These are phyloP conservation scores for Plectosphaerella plurivora DNA, from an alignment of 2,329 filamentous ascomycete species.

Conservation along the genomic window DNA sequence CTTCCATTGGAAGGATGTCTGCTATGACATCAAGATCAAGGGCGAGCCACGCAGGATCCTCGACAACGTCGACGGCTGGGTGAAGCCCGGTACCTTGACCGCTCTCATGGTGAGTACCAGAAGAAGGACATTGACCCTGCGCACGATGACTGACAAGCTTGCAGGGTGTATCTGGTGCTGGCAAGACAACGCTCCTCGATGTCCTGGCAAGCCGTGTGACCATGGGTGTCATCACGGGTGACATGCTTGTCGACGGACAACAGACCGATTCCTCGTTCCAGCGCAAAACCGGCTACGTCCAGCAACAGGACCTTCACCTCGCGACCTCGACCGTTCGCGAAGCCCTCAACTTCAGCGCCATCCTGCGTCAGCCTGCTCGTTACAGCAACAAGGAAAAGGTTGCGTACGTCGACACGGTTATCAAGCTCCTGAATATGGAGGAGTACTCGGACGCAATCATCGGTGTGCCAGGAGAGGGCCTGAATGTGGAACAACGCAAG, in stretches of 20 bases:
- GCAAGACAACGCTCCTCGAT: conserved; percentile 72
- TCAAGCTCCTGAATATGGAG: conserved; percentile 32
- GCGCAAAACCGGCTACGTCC: conserved; percentile 66
- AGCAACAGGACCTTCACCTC: conserved; percentile 68
- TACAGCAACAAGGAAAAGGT: conserved; percentile 31
- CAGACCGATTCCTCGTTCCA: conserved; percentile 64
- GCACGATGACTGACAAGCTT: too few species aligned
- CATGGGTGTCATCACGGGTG: conserved; percentile 67
- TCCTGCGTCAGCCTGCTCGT: conserved; percentile 61
- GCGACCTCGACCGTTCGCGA: conserved; percentile 64
- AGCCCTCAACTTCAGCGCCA: conserved; percentile 61
- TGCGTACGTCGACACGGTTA: conserved; percentile 21
- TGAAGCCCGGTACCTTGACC: conserved; percentile 61
- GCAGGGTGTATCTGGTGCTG: conserved; percentile 65
- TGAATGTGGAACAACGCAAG: conserved; percentile 39
- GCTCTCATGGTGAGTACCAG: background rate
- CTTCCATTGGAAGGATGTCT: conserved; percentile 69
- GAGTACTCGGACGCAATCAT: conserved; percentile 69
- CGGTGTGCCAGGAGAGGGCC: conserved; percentile 58
- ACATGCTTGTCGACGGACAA: conserved; percentile 65
- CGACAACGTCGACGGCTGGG: conserved; percentile 57
- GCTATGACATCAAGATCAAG: conserved; percentile 68
- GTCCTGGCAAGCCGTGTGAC: conserved; percentile 69
- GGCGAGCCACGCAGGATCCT: conserved; percentile 60
- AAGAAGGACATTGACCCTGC: conserved; percentile 5